Evolutionary conservation across 2,329 filamentous ascomycete species (phyloP).

Genomic region (Ceratocystis lukuohia): DNA sequence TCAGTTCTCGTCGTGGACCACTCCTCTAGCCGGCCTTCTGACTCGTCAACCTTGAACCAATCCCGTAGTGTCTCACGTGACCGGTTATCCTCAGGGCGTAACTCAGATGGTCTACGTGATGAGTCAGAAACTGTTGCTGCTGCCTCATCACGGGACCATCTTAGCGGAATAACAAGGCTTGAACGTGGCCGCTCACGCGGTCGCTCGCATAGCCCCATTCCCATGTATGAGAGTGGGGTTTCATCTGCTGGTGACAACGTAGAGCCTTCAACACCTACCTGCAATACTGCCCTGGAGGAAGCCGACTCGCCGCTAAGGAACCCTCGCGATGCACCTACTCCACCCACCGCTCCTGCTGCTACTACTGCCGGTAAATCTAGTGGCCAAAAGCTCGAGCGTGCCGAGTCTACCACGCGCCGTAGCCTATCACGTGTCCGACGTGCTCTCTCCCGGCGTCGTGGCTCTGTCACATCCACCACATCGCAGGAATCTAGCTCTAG

Average conservation of each 20-base stretch:
- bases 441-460: conserved; percentile 37
- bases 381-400: background rate
- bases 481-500: conserved; percentile 7
- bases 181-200: background rate
- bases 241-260: background rate
- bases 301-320: conserved; percentile 51
- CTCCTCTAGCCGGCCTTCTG: conserved; percentile 35
- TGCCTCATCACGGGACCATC: background rate
- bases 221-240: background rate
- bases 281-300: conserved; percentile 33
- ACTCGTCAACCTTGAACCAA: conserved; percentile 29
- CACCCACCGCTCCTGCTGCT: conserved; percentile 27
- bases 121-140: background rate
- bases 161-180: background rate
- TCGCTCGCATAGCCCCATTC: conserved; percentile 9
- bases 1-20: conserved; percentile 49
- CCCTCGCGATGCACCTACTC: conserved; percentile 44
- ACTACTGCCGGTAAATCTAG: conserved; percentile 21
- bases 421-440: conserved; percentile 40
- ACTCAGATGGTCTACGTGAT: background rate
- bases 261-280: conserved; percentile 22
- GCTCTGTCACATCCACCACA: conserved; percentile 26
- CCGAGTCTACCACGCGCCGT: conserved; percentile 29
- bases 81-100: conserved; percentile 1
- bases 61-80: conserved; percentile 19